Evolutionary conservation across 306 rosid genomes (phyloP).

Genomic region (Vigna mungo): DNA sequence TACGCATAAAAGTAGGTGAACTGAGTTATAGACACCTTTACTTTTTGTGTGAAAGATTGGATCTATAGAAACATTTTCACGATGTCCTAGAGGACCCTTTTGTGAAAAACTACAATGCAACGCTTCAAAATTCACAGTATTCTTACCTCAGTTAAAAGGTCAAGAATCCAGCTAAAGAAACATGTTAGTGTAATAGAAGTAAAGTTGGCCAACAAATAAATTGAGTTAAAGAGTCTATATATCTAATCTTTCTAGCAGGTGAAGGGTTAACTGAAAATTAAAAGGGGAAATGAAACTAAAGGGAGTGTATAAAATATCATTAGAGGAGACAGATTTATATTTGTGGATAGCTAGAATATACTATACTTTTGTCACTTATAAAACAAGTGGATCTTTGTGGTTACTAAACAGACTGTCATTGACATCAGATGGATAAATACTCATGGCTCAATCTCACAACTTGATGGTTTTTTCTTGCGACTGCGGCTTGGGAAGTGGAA

Average conservation of each 20-base stretch:
- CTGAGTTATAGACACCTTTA: slow-evolving; percentile 6
- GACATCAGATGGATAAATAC: slow-evolving; percentile 74
- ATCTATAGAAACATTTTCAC: not conserved
- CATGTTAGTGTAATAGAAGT: not conserved
- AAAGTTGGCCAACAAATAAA: not conserved
- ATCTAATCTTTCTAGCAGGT: not conserved
- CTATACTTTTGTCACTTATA: slow-evolving; percentile 10
- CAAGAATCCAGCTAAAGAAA: not conserved
- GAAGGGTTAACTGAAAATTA: not conserved
- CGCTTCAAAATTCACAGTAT: not conserved
- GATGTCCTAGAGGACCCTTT: not conserved
- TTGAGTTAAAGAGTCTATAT: slow-evolving; percentile 1
- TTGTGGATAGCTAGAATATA: not conserved
- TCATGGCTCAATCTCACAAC: slow-evolving; percentile 54
- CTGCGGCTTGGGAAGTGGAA: slow-evolving; percentile 91
- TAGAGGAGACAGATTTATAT: not conserved
- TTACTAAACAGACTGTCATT: slow-evolving; percentile 42
- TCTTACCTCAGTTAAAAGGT: not conserved
- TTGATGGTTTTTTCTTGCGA: slow-evolving; percentile 88
- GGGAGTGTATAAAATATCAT: not conserved
- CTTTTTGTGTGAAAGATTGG: not conserved
- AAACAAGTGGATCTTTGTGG: slow-evolving; percentile 26
- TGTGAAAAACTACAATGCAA: slow-evolving; percentile 13
- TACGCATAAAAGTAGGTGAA: not conserved
- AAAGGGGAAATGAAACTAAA: not conserved